phyloP scores from a whole-genome alignment of 768 basidiomycete species.

The Xerocomus potaroensis region DNA sequence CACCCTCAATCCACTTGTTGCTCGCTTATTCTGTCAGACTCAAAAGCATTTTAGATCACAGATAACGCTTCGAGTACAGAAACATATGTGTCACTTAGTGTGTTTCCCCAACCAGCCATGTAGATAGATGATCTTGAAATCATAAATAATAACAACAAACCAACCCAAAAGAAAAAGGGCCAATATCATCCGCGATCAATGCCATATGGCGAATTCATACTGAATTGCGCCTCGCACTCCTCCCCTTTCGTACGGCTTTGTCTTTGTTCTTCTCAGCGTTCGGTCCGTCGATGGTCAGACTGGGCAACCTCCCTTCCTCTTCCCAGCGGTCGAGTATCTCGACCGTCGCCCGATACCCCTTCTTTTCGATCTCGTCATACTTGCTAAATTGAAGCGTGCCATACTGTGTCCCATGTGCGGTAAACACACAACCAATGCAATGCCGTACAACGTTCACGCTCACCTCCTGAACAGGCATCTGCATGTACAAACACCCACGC shows the following conservation, averaged over 20 bases:
- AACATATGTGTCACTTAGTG: slow-evolving; percentile 17
- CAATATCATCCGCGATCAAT: too few species aligned
- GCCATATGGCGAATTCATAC: slow-evolving; percentile 33
- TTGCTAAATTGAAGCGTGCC: slow-evolving; percentile 88
- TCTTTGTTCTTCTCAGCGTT: slow-evolving; percentile 41
- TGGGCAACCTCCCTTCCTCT: slow-evolving; percentile 79
- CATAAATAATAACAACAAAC: too few species aligned
- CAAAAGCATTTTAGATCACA: slow-evolving; percentile 14
- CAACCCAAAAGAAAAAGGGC: too few species aligned
- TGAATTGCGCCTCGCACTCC: slow-evolving; percentile 76
- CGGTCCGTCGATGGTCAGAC: slow-evolving; percentile 60
- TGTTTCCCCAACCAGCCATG: slow-evolving; percentile 5
- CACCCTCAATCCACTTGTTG: slow-evolving; percentile 9
- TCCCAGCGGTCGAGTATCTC: slow-evolving; percentile 74
- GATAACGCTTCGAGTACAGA: slow-evolving; percentile 18
- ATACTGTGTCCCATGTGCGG: slow-evolving; percentile 49
- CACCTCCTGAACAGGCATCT: slow-evolving; percentile 93
- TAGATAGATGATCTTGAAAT: slow-evolving; percentile 21
- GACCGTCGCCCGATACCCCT: slow-evolving; percentile 72
- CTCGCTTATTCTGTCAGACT: slow-evolving; percentile 16
- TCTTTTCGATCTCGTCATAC: slow-evolving; percentile 82
- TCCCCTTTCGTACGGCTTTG: slow-evolving; percentile 57
- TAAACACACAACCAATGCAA: too few species aligned
- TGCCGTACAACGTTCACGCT: slow-evolving; percentile 16
- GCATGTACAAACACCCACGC: slow-evolving; percentile 86